Conservation (phyloP, 768 basidiomycete species). For the Boletus reticuloceps region DNA sequence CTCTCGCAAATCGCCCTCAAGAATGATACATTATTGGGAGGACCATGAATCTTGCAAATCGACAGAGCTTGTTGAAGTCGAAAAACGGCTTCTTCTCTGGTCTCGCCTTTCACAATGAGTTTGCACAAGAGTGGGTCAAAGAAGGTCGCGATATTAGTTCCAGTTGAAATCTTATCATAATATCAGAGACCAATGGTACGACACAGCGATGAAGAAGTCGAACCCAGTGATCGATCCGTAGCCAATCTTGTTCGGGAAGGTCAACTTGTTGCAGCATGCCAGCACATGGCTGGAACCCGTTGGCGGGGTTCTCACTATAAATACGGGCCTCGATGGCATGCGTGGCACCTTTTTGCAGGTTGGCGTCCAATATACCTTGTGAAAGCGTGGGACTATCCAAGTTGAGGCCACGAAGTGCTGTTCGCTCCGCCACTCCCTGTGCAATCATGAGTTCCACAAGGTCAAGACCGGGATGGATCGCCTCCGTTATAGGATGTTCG, state of each 20-base stretch:
- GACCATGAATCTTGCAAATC: conserved; percentile 47
- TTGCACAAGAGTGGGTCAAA: conserved; percentile 64
- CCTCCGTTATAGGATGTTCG: conserved; percentile 67
- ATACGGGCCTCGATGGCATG: conserved; percentile 57
- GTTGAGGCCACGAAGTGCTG: conserved; percentile 10
- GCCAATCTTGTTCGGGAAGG: conserved; percentile 44
- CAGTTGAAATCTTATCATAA: conserved; percentile 42
- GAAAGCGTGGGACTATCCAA: conserved; percentile 30
- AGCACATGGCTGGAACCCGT: conserved; percentile 55
- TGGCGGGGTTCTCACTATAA: conserved; percentile 62
- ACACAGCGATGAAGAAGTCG: conserved; percentile 10
- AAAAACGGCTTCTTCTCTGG: conserved; percentile 44
- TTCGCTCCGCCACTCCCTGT: conserved; percentile 46
- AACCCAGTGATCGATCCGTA: conserved; percentile 63
- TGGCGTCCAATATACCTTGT: conserved; percentile 37
- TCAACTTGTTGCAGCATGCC: conserved; percentile 60
- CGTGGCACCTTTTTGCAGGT: conserved; percentile 8
- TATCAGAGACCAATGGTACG: neutral
- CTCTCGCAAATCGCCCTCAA: conserved; percentile 43
- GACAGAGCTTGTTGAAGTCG: conserved; percentile 41
- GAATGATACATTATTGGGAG: conserved; percentile 58
- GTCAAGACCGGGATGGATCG: conserved; percentile 52
- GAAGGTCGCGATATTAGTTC: conserved; percentile 48
- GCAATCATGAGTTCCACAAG: conserved; percentile 64
- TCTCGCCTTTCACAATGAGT: conserved; percentile 48